Evolutionary conservation across 2,329 filamentous ascomycete genomes (phyloP), one percentile per base, ranked within the genome.

Genomic region (Aspergillus transmontanensis): DNA sequence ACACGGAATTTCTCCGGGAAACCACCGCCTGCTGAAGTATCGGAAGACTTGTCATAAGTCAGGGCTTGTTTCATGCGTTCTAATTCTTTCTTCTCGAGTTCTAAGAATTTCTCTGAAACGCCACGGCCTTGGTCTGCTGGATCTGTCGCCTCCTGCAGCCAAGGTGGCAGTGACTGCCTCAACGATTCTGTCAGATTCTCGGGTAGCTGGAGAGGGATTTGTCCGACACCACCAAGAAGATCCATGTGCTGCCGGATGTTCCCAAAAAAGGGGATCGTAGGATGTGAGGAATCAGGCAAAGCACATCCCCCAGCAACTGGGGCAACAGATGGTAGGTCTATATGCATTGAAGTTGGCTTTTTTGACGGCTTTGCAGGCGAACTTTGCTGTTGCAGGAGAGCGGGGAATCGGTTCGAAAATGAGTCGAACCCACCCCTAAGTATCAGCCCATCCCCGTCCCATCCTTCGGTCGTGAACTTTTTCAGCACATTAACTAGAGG

Each of bases 231-330:
- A 68, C 93, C 93, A 36, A 96, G 90, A 21, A 99, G 83, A 73
- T 98, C 95, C 87, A 96, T 94, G 67, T 98, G 97, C 76, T 98
- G 95, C 50, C 95, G 89, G 70, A 99, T 98, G 68, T 97, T 98
- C 65, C 89, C 89, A 76, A 98, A 98, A 81, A 99, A 98, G 0
- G 94, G 94, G 71, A 96, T 96, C 0, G 88, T 85, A 0, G 87
- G 86, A 64, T 88, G 88, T 0, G 87, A 84, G 45, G 82, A 81
- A 1, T 78, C 72, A 5, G 95, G 95, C 75, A 98, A 88, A 63
- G 88, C 86, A 66, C 96, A 96, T 7, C 94, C 94, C 62, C 94
- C 95, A 62, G 93, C 91, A n/a, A 97, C 90, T 1, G 92, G 91
- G 1, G 90, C 86, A 45, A 93, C 82, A 21, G 83, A 84, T 19